Evolutionary conservation across 2,329 filamentous ascomycete species (phyloP), one percentile per base, ranked within the genome.

Genomic region (Triangularia setosa): DNA sequence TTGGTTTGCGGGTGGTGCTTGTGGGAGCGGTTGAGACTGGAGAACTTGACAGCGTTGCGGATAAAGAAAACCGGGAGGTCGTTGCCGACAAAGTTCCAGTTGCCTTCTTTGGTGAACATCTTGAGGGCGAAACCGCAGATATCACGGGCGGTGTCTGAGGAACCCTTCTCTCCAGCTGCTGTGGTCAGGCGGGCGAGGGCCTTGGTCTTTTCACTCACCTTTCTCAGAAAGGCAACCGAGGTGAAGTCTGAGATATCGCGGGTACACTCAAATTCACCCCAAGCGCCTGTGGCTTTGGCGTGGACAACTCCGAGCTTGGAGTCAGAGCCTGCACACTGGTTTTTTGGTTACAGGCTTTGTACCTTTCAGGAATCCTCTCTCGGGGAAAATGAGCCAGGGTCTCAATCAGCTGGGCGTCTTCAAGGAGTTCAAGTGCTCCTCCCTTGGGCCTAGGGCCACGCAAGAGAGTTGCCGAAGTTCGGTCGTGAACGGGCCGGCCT

Each of bases 31-130:
- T 79, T 82, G 28, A 82, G 70, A 21, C 78, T 79, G 0, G 80
- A 80, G 58, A 82, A 82, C 61, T 80, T 79, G 65, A 80, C 79
- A 0, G 79, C 79, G 67, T 83, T 80, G 18, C 81, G 75, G 58
- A 65, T 57, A 55, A 67, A 67, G 61, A 67, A 67, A 30, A 65
- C 27, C 1, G 27, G 27, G 11, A 30, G 27, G 54, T 63, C 54
- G 57, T 66, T 68, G 40, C 61, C 58, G 4, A 67, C 69, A 80
- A 77, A 80, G 80, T 86, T 85, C 73, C 85, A 86, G 72, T 89
- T 90, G 60, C 87, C 87, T 69, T 88, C 85, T 58, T 88, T 84
- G 0, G 87, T 89, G 69, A 87, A 89, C 69, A 89, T 84, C 65
- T 86, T 80, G 23, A 82, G 81, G 0, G 86, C 85, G 70, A 87